Percentiles rank a stretch among this genome's conserved stretches.
phyloP scores from a whole-genome alignment of 2,329 filamentous ascomycete genomes.

The Trichoderma sp. region DNA sequence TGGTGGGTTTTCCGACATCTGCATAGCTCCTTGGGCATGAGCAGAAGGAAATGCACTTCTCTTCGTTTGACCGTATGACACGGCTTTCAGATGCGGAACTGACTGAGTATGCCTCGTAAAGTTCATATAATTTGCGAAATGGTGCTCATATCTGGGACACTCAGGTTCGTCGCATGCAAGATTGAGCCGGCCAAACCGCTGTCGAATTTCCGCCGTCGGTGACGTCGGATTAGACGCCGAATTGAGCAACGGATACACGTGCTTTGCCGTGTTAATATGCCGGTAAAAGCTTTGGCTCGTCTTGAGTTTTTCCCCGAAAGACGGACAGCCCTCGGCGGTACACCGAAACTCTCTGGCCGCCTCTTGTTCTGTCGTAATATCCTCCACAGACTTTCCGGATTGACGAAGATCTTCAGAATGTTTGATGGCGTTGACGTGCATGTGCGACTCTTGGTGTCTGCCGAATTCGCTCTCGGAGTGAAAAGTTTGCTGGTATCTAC shows the following conservation, averaged over 20 bases:
- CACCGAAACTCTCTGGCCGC: conserved; percentile 29
- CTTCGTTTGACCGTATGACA: not conserved
- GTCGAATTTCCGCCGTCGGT: not conserved
- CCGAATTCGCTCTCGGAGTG: conserved; percentile 8
- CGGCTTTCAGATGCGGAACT: not conserved
- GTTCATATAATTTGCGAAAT: not conserved
- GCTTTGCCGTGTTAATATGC: not conserved
- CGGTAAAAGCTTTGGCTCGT: not conserved
- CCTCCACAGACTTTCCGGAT: not conserved
- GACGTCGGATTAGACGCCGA: not conserved
- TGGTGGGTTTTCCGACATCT: not conserved
- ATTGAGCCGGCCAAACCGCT: not conserved
- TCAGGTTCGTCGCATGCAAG: conserved; percentile 4
- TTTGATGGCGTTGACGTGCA: conserved; percentile 25
- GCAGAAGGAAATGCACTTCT: not conserved
- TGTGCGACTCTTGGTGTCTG: conserved; percentile 25
- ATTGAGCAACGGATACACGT: not conserved
- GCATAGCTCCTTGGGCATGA: not conserved
- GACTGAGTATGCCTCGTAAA: not conserved
- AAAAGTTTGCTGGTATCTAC: conserved; percentile 28
- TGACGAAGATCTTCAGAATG: conserved; percentile 18
- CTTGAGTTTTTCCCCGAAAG: conserved; percentile 24
- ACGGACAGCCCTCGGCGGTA: conserved; percentile 22
- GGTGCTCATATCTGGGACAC: not conserved
- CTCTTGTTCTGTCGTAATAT: conserved; percentile 28